These are phyloP conservation scores for Cyberlindnera maclurae DNA, from an alignment of 805 yeast genomes.

Conservation along the genomic window DNA sequence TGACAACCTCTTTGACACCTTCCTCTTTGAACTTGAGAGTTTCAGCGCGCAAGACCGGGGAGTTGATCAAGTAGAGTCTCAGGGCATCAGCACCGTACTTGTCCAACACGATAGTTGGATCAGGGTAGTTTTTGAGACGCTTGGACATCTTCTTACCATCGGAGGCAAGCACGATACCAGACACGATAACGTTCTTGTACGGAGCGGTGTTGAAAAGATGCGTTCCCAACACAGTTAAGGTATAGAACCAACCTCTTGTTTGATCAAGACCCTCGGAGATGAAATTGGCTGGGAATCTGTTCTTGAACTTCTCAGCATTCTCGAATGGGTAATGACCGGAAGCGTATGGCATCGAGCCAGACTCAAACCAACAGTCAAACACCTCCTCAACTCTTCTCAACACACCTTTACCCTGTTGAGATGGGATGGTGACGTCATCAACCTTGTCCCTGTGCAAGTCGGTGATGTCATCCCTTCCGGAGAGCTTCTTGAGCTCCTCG, in stretches of 20 bases:
- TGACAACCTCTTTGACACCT: conserved; percentile 96
- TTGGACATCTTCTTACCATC: conserved; percentile 99
- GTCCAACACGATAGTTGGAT: conserved; percentile 74
- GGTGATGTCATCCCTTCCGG: conserved; percentile 74
- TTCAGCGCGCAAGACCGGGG: conserved; percentile 96
- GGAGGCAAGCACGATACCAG: conserved; percentile 94
- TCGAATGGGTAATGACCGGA: conserved; percentile 96
- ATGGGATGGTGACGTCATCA: conserved; percentile 90
- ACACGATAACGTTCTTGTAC: conserved; percentile 88
- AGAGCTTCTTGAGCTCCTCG: conserved; percentile 74
- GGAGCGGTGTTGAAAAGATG: conserved; percentile 91
- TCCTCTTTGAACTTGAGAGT: conserved; percentile 95
- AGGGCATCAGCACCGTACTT: conserved; percentile 97
- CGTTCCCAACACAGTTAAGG: conserved; percentile 91
- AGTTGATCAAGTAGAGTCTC: conserved; percentile 90
- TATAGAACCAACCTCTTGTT: conserved; percentile 99
- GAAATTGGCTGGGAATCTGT: conserved; percentile 92
- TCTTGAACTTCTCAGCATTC: conserved; percentile 57
- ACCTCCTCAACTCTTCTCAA: conserved; percentile 94
- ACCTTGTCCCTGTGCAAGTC: conserved; percentile 93
- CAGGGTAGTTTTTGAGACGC: conserved; percentile 96
- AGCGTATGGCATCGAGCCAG: conserved; percentile 98
- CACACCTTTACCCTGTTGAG: conserved; percentile 79
- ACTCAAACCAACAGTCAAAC: conserved; percentile 99
- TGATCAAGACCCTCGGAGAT: conserved; percentile 98